Evolutionary conservation across 192 early-diverging fungal species (phyloP), one percentile per base, ranked within the genome.

Genomic region (Coemansia sp.): DNA sequence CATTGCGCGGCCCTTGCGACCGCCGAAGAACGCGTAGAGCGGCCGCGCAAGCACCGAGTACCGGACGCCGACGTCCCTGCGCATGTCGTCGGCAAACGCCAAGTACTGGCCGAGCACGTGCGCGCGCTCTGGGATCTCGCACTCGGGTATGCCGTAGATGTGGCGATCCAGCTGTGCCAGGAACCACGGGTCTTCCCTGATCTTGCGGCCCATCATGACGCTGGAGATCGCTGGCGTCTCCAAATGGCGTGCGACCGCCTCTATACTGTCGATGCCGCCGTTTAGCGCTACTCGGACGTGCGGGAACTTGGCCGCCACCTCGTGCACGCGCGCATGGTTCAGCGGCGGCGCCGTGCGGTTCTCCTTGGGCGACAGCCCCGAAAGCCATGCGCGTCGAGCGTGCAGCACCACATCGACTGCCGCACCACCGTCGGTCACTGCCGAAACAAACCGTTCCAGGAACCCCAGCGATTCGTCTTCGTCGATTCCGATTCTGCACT

Each of bases 401-500:
- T 92, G 91, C 39, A 92, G 72, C 34, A 92, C 84, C 46, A 92
- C 64, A 49, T 87, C 62, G 16, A 76, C 58, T 4, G 61, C 48
- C 0, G 20, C 35, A 16, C 36, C 64, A 4, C 26, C 34, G 14
- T 26, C 23, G 0, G 53, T 58, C 20, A 86, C 59, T 4, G 62
- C 30, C 6, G 70, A 38, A 12, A 86, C 66, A 26, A 86, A 86
- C 9, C 45, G 30, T 21, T 57, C 63, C 26, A 92, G 55, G 46
- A 88, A 87, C 57, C 88, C 89, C 39, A 85, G 75, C 9, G 87
- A 86, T 59, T 90, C 91, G 38, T 85, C 68, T 12, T 89, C 69
- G 63, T 92, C 91, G n/a, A 92, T 81, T 7, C 91, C 91, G n/a
- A 88, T 87, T 15, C 91, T 83, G 69, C 90, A 91, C 75, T 92